Percentiles rank a stretch among this genome's conserved stretches.
These are phyloP conservation scores for Neonectria ditissima DNA, from an alignment of 2,329 filamentous ascomycete genomes.

Conservation along the genomic window DNA sequence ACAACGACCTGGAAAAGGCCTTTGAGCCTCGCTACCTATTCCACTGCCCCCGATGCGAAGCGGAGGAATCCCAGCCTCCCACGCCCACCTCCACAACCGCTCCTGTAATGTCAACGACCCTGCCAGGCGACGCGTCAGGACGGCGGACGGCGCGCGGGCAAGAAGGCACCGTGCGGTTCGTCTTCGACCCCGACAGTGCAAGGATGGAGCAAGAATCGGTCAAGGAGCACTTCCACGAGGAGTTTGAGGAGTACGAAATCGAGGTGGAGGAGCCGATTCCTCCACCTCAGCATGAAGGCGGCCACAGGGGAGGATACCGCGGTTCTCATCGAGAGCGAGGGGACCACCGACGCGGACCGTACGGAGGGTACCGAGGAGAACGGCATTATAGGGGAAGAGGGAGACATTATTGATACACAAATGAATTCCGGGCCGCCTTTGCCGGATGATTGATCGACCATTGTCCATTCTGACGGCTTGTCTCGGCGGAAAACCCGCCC, in stretches of 20 bases:
- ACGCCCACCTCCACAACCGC: constrained; percentile 51
- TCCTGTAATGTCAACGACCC: constrained; percentile 54
- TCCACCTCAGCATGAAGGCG: constrained; percentile 41
- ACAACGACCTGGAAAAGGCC: constrained; percentile 79
- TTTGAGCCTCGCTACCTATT: constrained; percentile 72
- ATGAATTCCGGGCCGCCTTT: background rate
- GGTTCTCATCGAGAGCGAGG: constrained; percentile 50
- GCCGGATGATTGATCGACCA: constrained; percentile 4
- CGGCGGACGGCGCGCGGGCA: constrained; percentile 55
- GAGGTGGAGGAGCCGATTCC: constrained; percentile 77
- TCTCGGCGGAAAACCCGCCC: background rate
- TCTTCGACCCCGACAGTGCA: constrained; percentile 84
- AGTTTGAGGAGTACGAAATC: constrained; percentile 81
- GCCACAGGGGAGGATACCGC: constrained; percentile 46
- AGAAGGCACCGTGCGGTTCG: constrained; percentile 87
- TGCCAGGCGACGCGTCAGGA: constrained; percentile 50
- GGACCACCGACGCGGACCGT: constrained; percentile 49
- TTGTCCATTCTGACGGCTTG: constrained; percentile 9
- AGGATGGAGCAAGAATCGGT: constrained; percentile 77
- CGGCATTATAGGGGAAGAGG: constrained; percentile 50
- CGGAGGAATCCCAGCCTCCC: constrained; percentile 49
- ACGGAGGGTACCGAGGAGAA: constrained; percentile 51
- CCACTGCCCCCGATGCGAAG: constrained; percentile 66
- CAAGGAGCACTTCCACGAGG: constrained; percentile 75
- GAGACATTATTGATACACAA: constrained; percentile 46